phyloP scores from a whole-genome alignment of 2,329 filamentous ascomycete species.

The Arthroderma sp. region DNA sequence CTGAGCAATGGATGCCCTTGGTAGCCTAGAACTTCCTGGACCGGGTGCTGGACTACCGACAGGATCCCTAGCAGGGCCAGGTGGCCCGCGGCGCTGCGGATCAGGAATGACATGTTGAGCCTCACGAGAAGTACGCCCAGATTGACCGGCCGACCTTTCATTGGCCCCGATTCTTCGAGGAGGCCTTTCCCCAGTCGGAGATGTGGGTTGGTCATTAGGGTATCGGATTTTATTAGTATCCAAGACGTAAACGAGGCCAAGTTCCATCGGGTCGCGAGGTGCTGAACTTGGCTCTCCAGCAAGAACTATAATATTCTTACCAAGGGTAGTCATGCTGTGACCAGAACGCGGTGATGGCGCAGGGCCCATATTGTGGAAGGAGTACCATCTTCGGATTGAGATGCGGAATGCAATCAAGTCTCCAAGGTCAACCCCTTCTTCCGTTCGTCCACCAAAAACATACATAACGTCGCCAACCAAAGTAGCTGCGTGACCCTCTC shows the following conservation, averaged over 20 bases:
- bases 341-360: constrained; percentile 87
- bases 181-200: constrained; percentile 32
- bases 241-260: constrained; percentile 79
- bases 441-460: constrained; percentile 88
- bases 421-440: constrained; percentile 82
- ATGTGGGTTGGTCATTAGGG: constrained; percentile 55
- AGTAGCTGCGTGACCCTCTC: constrained; percentile 88
- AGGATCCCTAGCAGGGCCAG: constrained; percentile 32
- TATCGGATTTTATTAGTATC: constrained; percentile 96
- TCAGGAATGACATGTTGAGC: constrained; percentile 29
- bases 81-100: constrained; percentile 27
- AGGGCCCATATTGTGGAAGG: constrained; percentile 98
- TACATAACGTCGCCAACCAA: constrained; percentile 99
- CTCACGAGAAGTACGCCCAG: constrained; percentile 35
- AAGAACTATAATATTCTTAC: constrained; percentile 82
- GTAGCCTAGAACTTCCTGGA: constrained; percentile 44
- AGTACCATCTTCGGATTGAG: constrained; percentile 86
- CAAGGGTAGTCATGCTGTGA: constrained; percentile 93
- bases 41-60: constrained; percentile 23
- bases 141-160: constrained; percentile 33
- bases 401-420: constrained; percentile 81
- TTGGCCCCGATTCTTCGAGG: constrained; percentile 31
- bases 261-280: constrained; percentile 64
- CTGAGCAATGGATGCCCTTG: constrained; percentile 47
- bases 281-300: constrained; percentile 90